Conservation (phyloP, 1,284 basidiomycete species). For the Fereydounia khargensis region DNA sequence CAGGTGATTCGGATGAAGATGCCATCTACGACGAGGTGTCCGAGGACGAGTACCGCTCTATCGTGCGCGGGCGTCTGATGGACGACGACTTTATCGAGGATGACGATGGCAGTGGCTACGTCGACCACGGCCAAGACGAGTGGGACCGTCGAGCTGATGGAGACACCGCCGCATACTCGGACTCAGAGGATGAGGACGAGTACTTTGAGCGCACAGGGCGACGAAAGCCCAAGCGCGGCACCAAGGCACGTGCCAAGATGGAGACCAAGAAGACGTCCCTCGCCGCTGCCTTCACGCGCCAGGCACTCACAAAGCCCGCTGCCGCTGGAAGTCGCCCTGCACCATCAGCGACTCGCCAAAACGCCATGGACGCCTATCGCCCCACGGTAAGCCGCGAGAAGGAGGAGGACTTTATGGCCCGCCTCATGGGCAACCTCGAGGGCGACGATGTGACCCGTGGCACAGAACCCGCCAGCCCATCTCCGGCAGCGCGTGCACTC, state of each 20-base stretch:
- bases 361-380: constrained; percentile 22
- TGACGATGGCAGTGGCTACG: constrained; percentile 87
- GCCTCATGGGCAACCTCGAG: constrained; percentile 48
- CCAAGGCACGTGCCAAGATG: constrained; percentile 27
- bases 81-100: constrained; percentile 88
- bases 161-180: constrained; percentile 57
- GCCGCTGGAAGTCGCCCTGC: not conserved
- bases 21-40: constrained; percentile 85
- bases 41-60: constrained; percentile 82
- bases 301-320: not conserved
- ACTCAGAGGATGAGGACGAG: constrained; percentile 49
- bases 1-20: constrained; percentile 47
- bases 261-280: constrained; percentile 15
- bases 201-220: constrained; percentile 53
- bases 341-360: not conserved
- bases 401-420: constrained; percentile 55
- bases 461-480: constrained; percentile 5
- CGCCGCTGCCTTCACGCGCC: constrained; percentile 26
- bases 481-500: constrained; percentile 8
- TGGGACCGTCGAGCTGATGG: constrained; percentile 63
- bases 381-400: constrained; percentile 44
- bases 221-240: constrained; percentile 48
- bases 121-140: constrained; percentile 94
- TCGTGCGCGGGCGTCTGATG: constrained; percentile 81
- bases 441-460: constrained; percentile 11